Percentiles rank a stretch among this genome's conserved stretches.
These are phyloP conservation scores for Cryptosporidium parvum DNA, from an alignment of 169 alveolate species.

Conservation along the genomic window DNA sequence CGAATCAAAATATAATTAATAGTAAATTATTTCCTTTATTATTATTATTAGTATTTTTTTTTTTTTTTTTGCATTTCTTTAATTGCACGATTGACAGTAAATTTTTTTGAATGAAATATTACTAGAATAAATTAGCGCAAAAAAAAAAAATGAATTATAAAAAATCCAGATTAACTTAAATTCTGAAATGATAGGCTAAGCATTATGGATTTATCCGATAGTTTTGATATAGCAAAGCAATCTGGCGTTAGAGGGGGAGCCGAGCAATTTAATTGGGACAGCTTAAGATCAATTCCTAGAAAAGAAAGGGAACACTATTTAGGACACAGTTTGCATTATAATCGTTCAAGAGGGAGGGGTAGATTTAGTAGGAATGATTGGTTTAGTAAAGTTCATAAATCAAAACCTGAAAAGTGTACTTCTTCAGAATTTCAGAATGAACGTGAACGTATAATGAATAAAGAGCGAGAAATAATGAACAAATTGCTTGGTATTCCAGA, in stretches of 20 bases:
- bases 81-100: background rate
- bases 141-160: background rate
- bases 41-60: background rate
- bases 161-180: background rate
- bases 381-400: background rate
- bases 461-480: conserved; percentile 22
- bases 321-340: conserved; percentile 42
- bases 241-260: conserved; percentile 54
- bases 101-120: background rate
- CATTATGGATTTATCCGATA: conserved; percentile 39
- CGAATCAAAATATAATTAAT: background rate
- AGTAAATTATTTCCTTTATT: background rate
- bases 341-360: background rate
- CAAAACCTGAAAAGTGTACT: background rate
- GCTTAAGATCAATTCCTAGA: conserved; percentile 57
- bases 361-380: conserved; percentile 19
- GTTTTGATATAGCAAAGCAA: background rate
- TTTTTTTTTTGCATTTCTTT: background rate
- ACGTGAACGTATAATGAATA: background rate
- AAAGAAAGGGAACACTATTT: conserved; percentile 68
- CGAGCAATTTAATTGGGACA: conserved; percentile 38
- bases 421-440: conserved; percentile 9
- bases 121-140: background rate
- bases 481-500: conserved; percentile 18
- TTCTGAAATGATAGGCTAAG: background rate